These are phyloP conservation scores for Emmonsiellopsis sp. DNA, from an alignment of 2,329 filamentous ascomycete species.

Conservation along the genomic window DNA sequence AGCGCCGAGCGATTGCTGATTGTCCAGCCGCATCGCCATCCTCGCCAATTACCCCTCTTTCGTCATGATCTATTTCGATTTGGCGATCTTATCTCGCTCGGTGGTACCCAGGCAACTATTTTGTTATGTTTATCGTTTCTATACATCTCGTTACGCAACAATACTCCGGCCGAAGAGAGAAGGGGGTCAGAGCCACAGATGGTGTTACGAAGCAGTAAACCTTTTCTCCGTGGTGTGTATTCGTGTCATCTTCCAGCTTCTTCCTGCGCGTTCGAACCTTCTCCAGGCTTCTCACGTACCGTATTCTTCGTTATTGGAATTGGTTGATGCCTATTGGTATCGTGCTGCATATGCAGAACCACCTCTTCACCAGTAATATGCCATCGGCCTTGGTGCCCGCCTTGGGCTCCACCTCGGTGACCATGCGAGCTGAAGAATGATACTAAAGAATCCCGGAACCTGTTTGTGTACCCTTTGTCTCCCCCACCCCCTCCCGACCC, in stretches of 20 bases:
- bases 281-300: neutral
- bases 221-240: neutral
- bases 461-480: neutral
- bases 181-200: too few species aligned
- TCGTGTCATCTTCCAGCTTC: neutral
- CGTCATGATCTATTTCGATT: neutral
- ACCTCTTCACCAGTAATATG: too few species aligned
- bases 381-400: too few species aligned
- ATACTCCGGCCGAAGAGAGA: too few species aligned
- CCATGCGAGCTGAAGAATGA: neutral
- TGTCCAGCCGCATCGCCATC: neutral
- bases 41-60: neutral
- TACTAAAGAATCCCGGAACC: neutral
- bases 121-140: neutral
- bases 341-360: neutral
- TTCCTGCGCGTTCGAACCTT: neutral
- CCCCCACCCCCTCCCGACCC: too few species aligned
- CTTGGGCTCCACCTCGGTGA: neutral
- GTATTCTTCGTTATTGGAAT: neutral
- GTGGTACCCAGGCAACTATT: neutral
- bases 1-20: neutral
- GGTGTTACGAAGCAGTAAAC: too few species aligned
- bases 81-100: too few species aligned
- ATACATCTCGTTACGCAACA: too few species aligned
- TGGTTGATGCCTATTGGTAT: neutral